Base-by-base conservation (phyloP, 2,329 filamentous ascomycete genomes). In the Clonostachys rhizophaga region DNA sequence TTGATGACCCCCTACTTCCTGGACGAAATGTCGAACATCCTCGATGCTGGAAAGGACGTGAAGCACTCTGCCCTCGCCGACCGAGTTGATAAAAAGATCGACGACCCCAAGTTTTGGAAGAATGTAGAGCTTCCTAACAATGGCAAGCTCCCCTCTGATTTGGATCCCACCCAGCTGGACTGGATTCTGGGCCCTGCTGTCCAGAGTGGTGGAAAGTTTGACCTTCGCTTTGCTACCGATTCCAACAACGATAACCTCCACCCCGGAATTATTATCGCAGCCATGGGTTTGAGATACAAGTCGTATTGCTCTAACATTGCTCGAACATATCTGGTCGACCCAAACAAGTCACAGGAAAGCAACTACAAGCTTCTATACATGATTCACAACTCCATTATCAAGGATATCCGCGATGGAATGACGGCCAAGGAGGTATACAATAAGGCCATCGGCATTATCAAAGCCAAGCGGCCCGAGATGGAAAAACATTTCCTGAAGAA, bases 1-100 rank as follows among this genome's bases (percentile, higher is more conserved):
- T 75, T 97, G 50, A 95, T 97, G 85, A 90, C 90, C 44, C 90
- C 92, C 50, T 99, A 94, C 68, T 97, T 97, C 65, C 85, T 99
- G 54, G 94, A 99, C 62, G 91, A 96, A 65, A 97, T 99, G 91
- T 96, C 92, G 44, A 87, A 88, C 57, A 87, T 97, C 45, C 82
- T 99, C 50, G 94, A 99, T 61, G 87, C 91, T 55, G 95, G 97
- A 67, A 96, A 96, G 75, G 96, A 96, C 64, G 90, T 97, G 62
- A 94, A 91, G 53, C 94, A 99, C 69, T 89, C 86, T 54, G 78
- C 79, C 3, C 78, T 99, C 8, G 84, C 89, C n/a, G 84, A 89
- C 58, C 94, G 91, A 67, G 87, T 99, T 34, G 84, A 92, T 55
- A 82, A 84, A 59, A 96, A 96, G 71, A 85, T 99, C 48, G 92